Conservation (phyloP, 176 grass and related monocot genomes). For the Chrysopogon serrulatus region DNA sequence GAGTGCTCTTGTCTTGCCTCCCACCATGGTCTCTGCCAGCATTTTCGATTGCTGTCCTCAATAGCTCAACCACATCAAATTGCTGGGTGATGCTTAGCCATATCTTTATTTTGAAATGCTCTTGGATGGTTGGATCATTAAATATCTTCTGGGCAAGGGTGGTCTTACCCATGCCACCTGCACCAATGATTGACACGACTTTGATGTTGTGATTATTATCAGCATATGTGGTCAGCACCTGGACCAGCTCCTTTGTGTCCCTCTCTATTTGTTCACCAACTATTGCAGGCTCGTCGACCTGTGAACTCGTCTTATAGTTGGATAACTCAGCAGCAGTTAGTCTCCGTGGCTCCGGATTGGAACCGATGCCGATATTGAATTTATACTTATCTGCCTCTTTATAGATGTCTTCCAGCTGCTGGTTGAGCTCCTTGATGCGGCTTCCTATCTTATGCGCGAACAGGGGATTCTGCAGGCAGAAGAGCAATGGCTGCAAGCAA, state of each 20-base stretch:
- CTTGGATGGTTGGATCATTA: background rate
- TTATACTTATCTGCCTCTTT: background rate
- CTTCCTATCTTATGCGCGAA: background rate
- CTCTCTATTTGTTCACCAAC: conserved; percentile 18
- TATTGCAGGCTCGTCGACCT: background rate
- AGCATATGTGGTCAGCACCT: background rate
- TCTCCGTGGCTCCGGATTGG: background rate
- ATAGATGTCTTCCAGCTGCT: background rate
- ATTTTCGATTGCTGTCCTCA: background rate
- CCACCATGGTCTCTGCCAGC: background rate
- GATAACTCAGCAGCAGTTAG: background rate
- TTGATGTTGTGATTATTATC: background rate
- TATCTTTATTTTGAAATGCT: background rate
- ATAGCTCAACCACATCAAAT: background rate
- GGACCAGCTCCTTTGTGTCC: background rate
- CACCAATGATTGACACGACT: background rate
- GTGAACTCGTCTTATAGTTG: too few species aligned
- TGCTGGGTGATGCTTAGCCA: background rate
- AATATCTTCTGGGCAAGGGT: background rate
- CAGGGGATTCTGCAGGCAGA: background rate
- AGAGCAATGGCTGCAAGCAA: background rate
- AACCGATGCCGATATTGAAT: background rate
- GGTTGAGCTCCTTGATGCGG: conserved; percentile 8
- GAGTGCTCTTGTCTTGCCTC: background rate
- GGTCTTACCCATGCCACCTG: background rate